A percentile compares a stretch with the other conserved stretches of the same genome.
phyloP scores from a whole-genome alignment of 2,329 filamentous ascomycete genomes.

The Beauveria bassiana region DNA sequence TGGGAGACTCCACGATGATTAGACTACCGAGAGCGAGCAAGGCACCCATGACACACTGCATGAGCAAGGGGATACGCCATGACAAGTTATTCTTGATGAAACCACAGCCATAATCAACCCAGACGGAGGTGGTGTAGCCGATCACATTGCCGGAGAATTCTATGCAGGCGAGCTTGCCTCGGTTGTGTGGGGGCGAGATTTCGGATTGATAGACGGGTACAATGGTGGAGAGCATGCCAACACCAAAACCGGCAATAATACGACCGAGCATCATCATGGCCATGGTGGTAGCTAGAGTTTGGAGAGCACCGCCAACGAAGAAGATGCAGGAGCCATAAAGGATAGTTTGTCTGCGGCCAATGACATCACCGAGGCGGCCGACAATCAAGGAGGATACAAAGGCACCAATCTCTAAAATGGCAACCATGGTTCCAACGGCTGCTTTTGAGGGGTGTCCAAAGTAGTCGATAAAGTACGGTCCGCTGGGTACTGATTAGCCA shows the following conservation, averaged over 20 bases:
- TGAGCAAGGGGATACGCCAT: constrained; percentile 81
- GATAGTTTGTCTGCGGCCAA: constrained; percentile 84
- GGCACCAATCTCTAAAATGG: constrained; percentile 89
- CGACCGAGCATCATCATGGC: constrained; percentile 82
- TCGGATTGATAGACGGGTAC: constrained; percentile 92
- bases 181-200: constrained; percentile 92
- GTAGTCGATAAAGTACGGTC: constrained; percentile 81
- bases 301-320: constrained; percentile 72
- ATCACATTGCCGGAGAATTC: constrained; percentile 97
- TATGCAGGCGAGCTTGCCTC: constrained; percentile 92
- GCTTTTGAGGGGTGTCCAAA: constrained; percentile 83
- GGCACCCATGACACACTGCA: constrained; percentile 92
- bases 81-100: constrained; percentile 79
- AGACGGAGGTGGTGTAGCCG: constrained; percentile 92
- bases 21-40: constrained; percentile 80
- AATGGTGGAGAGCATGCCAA: constrained; percentile 84
- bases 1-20: constrained; percentile 91
- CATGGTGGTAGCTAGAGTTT: constrained; percentile 76
- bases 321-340: constrained; percentile 91
- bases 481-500: constrained; percentile 43
- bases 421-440: constrained; percentile 93
- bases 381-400: constrained; percentile 83
- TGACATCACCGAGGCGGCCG: constrained; percentile 82
- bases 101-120: constrained; percentile 97
- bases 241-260: constrained; percentile 76